Base-by-base conservation (phyloP, 176 grass and related monocot genomes). In the Aegilops umbellulata region DNA sequence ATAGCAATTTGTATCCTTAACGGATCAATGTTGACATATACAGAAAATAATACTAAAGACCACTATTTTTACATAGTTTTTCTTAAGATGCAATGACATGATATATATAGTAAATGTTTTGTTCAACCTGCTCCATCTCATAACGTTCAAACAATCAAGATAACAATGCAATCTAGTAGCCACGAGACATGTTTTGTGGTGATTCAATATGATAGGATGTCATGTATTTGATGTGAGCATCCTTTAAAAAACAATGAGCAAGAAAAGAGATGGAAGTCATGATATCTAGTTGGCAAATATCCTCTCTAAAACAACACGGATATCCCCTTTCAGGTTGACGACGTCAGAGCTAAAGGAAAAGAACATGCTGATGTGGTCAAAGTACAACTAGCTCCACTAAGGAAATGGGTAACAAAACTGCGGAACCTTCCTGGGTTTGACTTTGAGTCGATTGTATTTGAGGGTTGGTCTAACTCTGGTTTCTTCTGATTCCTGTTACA, bases 351-450 rank as follows among this genome's bases (percentile, higher is more conserved):
- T 38, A 94, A 89, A 89, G 91, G 93, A 62, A 98, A 74, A 89
- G 90, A 90, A 39, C 69, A 57, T 62, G 91, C 83, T 62, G 84
- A 98, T 76, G 91, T 88, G 86, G 58, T 98, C 23, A 98, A 77
- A 84, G 92, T 95, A 80, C 86, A 79, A 86, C 89, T 98, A 75
- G 79, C 44, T 88, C 96, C 96, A 65, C 22, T 98, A 70, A 87
- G 90, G 85, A 89, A 46, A 80, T 95, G 96, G 96, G 96, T 98
- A 81, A 65, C 78, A 62, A 8, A 79, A 79, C 39, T 73, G 84
- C 17, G 32, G 15, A 3, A 41, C 44, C 4, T 2, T 44, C 23
- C 20, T 60, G 0, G 55, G 4, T 77, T 71, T 22, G 60, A 61
- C n/a, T 58, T 58, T 58, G 53, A 58, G 53, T 22, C 19, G 53